These are phyloP conservation scores for Aegle marmelos DNA, from an alignment of 345 rosid genomes.

Conservation along the genomic window DNA sequence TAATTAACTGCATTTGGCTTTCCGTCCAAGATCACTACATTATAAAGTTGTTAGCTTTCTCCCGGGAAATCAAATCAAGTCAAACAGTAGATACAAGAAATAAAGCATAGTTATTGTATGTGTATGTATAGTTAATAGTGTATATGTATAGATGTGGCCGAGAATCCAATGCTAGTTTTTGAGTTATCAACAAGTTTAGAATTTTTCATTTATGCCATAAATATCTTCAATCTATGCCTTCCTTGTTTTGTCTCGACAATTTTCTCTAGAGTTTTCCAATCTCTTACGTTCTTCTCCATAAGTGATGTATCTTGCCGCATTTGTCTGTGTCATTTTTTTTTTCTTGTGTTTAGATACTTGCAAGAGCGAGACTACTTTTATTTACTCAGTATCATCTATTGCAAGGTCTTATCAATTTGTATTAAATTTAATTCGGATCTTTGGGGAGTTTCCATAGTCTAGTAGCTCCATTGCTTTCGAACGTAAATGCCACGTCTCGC, in stretches of 20 bases:
- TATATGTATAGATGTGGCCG: conserved; percentile 12
- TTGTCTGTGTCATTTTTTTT: not conserved
- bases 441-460: not conserved
- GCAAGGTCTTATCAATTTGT: not conserved
- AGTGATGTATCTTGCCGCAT: not conserved
- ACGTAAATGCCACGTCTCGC: not conserved
- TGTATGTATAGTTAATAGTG: not conserved
- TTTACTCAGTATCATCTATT: no score
- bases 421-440: not conserved
- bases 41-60: not conserved
- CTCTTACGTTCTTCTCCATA: not conserved
- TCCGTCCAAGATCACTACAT: not conserved
- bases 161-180: not conserved
- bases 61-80: not conserved
- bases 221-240: not conserved
- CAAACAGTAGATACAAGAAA: not conserved
- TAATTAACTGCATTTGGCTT: not conserved
- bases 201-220: not conserved
- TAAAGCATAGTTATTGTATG: not conserved
- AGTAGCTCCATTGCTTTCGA: not conserved
- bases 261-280: not conserved
- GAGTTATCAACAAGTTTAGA: not conserved
- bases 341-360: not conserved
- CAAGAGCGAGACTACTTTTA: not conserved
- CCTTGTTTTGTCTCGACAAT: not conserved